Evolutionary conservation across 2,329 filamentous ascomycete species (phyloP).

Genomic region (Penicillium sp.): DNA sequence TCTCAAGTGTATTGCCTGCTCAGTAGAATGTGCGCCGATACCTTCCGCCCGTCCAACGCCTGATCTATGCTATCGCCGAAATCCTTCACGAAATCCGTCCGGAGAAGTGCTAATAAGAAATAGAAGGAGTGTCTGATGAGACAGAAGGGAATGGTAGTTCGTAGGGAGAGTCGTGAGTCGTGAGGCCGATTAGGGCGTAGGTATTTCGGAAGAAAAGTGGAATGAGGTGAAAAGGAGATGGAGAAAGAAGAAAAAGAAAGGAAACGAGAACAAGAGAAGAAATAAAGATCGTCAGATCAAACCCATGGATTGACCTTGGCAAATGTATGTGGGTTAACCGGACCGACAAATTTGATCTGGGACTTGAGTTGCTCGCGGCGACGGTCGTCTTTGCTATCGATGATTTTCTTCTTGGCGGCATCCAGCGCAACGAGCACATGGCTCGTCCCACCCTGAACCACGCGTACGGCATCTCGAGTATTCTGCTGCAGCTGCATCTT

Average conservation of each 20-base stretch:
- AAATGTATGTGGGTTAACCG: slow-evolving; percentile 29
- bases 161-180: neutral
- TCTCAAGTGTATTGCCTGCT: no score
- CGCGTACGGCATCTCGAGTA: slow-evolving; percentile 23
- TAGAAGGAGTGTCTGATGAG: no score
- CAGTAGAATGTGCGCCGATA: no score
- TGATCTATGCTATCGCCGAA: no score
- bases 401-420: slow-evolving; percentile 33
- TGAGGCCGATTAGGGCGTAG: no score
- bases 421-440: slow-evolving; percentile 28
- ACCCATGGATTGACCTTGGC: slow-evolving; percentile 27
- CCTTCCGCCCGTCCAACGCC: no score
- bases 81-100: no score
- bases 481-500: slow-evolving; percentile 22
- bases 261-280: slow-evolving; percentile 5
- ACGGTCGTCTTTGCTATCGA: slow-evolving; percentile 31
- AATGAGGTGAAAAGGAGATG: no score
- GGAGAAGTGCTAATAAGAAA: no score
- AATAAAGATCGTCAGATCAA: slow-evolving; percentile 9
- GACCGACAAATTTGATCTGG: slow-evolving; percentile 39
- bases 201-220: no score
- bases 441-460: slow-evolving; percentile 24
- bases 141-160: no score
- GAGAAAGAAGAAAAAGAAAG: slow-evolving; percentile 2
- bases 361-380: slow-evolving; percentile 37